phyloP scores from a whole-genome alignment of 306 rosid genomes.

The Carpinus viminea region DNA sequence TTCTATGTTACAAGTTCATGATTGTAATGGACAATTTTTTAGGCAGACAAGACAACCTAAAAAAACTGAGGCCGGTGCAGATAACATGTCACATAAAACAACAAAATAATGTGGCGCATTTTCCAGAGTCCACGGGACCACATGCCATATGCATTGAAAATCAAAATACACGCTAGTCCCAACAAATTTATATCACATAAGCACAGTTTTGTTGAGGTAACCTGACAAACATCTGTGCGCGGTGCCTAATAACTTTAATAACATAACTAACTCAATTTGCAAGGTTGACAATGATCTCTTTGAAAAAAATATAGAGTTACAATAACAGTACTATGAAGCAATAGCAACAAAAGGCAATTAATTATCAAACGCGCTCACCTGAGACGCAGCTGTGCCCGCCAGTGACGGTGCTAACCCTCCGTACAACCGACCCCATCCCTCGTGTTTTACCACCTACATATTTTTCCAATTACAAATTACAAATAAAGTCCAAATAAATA shows the following conservation, averaged over 20 bases:
- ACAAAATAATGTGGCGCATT: not conserved
- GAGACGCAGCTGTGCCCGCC: conserved; percentile 89
- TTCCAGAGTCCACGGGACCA: conserved; percentile 30
- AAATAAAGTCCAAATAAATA: not conserved
- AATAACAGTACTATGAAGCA: not conserved
- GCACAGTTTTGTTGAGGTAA: not conserved
- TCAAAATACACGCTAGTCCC: not conserved
- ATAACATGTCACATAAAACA: conserved; percentile 17
- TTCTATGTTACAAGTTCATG: not conserved
- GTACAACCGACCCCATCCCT: conserved; percentile 90
- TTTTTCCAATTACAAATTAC: conserved; percentile 13
- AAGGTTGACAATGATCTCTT: not conserved
- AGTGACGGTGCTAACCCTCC: conserved; percentile 88
- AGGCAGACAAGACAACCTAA: not conserved
- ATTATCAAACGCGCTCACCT: conserved; percentile 56
- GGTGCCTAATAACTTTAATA: not conserved
- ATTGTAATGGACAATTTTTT: not conserved
- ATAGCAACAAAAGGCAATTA: not conserved
- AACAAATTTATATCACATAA: not conserved
- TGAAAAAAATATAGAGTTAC: not conserved
- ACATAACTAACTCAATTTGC: not conserved
- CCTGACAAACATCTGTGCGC: not conserved
- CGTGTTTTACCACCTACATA: conserved; percentile 73
- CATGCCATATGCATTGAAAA: conserved; percentile 1
- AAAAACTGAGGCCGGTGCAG: not conserved